Conservation (phyloP, 208 protist genomes). For the Leishmania martiniquensis region DNA sequence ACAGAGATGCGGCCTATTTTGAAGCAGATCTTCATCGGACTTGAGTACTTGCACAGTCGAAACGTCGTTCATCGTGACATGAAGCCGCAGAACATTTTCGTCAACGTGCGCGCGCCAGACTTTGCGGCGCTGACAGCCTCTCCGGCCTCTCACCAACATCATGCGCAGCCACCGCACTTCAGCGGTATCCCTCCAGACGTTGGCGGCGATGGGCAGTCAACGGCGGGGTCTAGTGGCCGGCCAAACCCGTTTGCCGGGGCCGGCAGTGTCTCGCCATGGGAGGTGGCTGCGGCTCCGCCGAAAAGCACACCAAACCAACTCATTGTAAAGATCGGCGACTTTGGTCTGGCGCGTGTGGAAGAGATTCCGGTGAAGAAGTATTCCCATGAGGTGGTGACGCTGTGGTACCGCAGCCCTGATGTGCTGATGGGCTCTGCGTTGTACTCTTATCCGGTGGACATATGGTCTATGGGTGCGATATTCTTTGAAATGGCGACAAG, state of each 20-base stretch:
- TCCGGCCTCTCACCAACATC: slow-evolving; percentile 9
- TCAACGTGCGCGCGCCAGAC: slow-evolving; percentile 51
- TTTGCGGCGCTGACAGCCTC: slow-evolving; percentile 31
- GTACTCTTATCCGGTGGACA: slow-evolving; percentile 89
- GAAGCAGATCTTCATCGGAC: slow-evolving; percentile 77
- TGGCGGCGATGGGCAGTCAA: not conserved
- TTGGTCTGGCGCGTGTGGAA: slow-evolving; percentile 86
- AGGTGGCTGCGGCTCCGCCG: slow-evolving; percentile 9
- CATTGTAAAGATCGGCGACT: slow-evolving; percentile 88
- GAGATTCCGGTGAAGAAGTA: slow-evolving; percentile 94
- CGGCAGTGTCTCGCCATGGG: slow-evolving; percentile 10
- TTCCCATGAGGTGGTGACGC: slow-evolving; percentile 92
- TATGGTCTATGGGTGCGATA: slow-evolving; percentile 95
- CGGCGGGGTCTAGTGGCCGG: not conserved
- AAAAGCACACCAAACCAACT: slow-evolving; percentile 27
- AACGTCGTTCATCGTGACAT: slow-evolving; percentile 92
- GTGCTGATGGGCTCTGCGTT: slow-evolving; percentile 85
- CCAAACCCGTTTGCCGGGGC: not conserved
- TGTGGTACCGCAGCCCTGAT: slow-evolving; percentile 96
- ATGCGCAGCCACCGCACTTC: not conserved
- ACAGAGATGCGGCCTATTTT: slow-evolving; percentile 66
- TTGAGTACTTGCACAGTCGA: slow-evolving; percentile 75
- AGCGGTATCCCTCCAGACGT: not conserved
- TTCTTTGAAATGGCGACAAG: slow-evolving; percentile 94
- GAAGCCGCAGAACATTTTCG: slow-evolving; percentile 92